Evolutionary conservation across 805 yeast species (phyloP).

Genomic region (Vanderwaltozyma yarrowii): DNA sequence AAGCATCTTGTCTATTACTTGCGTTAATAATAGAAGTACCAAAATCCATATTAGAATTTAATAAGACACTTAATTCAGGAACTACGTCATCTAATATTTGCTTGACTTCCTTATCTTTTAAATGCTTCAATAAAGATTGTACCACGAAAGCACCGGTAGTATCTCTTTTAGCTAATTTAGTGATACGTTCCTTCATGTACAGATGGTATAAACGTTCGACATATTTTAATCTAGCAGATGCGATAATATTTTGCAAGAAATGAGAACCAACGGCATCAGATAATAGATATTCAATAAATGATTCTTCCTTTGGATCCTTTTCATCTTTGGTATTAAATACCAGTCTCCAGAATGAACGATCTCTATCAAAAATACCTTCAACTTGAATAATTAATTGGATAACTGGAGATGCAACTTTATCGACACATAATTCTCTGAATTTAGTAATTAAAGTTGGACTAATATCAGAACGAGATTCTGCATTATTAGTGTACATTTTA

Average conservation of each 20-base stretch:
- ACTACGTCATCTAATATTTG: conserved; percentile 52
- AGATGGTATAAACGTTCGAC: conserved; percentile 58
- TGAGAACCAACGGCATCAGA: conserved; percentile 92
- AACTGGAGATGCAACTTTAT: conserved; percentile 81
- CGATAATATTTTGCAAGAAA: conserved; percentile 66
- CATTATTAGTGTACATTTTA: conserved; percentile 22
- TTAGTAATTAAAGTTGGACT: conserved; percentile 31
- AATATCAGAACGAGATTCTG: conserved; percentile 23
- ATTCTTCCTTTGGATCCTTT: conserved; percentile 52
- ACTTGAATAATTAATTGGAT: conserved; percentile 66
- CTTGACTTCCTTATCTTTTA: conserved; percentile 54
- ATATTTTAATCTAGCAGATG: conserved; percentile 54
- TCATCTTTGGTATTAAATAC: conserved; percentile 46
- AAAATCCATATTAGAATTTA: conserved; percentile 61
- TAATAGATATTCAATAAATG: conserved; percentile 73
- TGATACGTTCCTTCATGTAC: conserved; percentile 66
- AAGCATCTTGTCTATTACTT: conserved; percentile 46
- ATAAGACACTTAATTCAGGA: conserved; percentile 52
- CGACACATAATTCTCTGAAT: conserved; percentile 66
- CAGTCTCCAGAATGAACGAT: conserved; percentile 58
- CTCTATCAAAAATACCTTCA: conserved; percentile 72
- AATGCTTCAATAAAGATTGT: conserved; percentile 54
- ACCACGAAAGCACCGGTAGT: conserved; percentile 79
- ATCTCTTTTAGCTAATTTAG: conserved; percentile 67
- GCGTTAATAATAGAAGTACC: conserved; percentile 60